These are phyloP conservation scores for Rhodotorula sp. DNA, from an alignment of 1,284 basidiomycete species.

Conservation along the genomic window DNA sequence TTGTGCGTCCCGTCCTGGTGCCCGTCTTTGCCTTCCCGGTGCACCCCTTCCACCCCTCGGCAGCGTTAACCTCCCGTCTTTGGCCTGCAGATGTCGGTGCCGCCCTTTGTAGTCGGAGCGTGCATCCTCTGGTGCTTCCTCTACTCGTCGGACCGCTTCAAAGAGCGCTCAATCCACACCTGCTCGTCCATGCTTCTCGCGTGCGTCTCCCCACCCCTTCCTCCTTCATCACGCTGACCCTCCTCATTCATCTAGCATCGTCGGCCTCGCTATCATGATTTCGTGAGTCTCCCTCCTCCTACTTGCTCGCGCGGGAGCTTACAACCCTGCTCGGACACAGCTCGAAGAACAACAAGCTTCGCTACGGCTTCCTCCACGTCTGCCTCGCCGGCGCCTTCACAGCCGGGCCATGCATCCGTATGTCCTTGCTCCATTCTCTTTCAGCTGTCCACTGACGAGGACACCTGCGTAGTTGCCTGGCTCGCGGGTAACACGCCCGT, in stretches of 20 bases:
- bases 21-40: too few species aligned
- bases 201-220: too few species aligned
- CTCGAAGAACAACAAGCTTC: constrained; percentile 13
- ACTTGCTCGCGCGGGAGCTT: too few species aligned
- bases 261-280: constrained; percentile 25
- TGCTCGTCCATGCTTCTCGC: constrained; percentile 16
- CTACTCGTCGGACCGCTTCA: constrained; percentile 19
- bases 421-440: too few species aligned
- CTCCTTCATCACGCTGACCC: too few species aligned
- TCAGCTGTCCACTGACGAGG: too few species aligned
- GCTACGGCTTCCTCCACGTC: constrained; percentile 36
- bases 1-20: not conserved
- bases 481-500: constrained; percentile 38
- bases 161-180: constrained; percentile 18
- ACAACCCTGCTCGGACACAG: too few species aligned
- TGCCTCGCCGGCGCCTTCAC: constrained; percentile 31
- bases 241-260: not conserved
- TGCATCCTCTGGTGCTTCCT: constrained; percentile 8
- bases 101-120: constrained; percentile 15
- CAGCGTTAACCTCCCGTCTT: not conserved
- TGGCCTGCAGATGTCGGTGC: not conserved
- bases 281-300: not conserved
- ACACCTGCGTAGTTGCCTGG: constrained; percentile 9
- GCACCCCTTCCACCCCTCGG: too few species aligned
- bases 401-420: not conserved